Base-by-base conservation (phyloP, 441 rosid species). In the Populus hybrid region DNA sequence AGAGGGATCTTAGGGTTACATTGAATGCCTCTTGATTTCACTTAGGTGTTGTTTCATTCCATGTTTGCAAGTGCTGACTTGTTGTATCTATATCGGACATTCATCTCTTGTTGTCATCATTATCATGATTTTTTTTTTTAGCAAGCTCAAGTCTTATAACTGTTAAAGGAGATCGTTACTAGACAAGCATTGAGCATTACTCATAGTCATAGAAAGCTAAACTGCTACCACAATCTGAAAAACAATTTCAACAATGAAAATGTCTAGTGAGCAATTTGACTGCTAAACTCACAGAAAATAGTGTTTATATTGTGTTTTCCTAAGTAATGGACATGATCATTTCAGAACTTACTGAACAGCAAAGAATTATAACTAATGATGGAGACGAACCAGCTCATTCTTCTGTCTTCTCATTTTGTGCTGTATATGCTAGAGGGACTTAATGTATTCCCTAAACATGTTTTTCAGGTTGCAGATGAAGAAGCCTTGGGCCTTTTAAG, bases 401-500 rank as follows among this genome's bases (percentile, higher is more conserved):
- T 74, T 67, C 36, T 6, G 8, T 78, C 50, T 57, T 69, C 20
- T 46, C 18, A 12, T 46, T 46, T 46, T 1, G 20, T 73, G 73
- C 72, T 73, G 38, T 54, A 34, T 72, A 61, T 32, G 26, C 40
- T 73, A 42, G 57, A 14, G 38, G 54, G 54, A 26, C 40, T 73
- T 78, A 11, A 72, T 70, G 57, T 46, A 24, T 84, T 74, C 4
- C 6, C 10, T 16, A 8, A 65, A 67, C 80, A 63, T 79, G 40
- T 70, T 80, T 68, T 80, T 76, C 86, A 91, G 97, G 86, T 79
- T 79, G 73, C 85, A 81, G 97, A 90, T 83, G 74, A 76, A 21
- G 99, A 97, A 90, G 95, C 93, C 75, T 84, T 95, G 80, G 90
- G 81, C 72, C 93, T 97, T 80, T 86, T 95, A 76, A 92, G 85